phyloP scores from a whole-genome alignment of 2,329 filamentous ascomycete species.

The Madurella fahalii region DNA sequence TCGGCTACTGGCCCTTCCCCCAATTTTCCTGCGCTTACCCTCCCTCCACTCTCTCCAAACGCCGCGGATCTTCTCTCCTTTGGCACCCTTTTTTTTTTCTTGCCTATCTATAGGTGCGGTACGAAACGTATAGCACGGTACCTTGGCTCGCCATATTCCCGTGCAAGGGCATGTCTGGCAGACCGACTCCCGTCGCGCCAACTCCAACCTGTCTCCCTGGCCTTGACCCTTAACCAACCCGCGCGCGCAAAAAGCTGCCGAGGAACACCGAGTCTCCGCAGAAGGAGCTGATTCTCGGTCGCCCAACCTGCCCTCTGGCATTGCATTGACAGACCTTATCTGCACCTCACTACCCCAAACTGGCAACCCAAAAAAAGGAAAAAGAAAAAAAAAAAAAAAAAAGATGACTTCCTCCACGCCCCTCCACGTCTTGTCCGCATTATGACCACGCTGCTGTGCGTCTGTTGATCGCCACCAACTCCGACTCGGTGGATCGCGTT shows the following conservation, averaged over 20 bases:
- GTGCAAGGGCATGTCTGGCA: no score
- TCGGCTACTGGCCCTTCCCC: neutral
- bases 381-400: neutral
- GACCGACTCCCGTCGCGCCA: no score
- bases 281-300: constrained; percentile 6
- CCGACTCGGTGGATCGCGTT: neutral
- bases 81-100: neutral
- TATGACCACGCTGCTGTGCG: constrained; percentile 23
- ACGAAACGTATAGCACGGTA: no score
- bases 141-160: no score
- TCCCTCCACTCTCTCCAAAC: no score
- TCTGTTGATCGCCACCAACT: constrained; percentile 21
- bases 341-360: constrained; percentile 8
- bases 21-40: neutral
- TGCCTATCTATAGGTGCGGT: no score
- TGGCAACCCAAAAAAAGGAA: neutral
- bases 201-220: no score
- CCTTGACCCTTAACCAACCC: no score
- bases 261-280: neutral
- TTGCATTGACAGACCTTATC: neutral
- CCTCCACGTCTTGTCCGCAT: constrained; percentile 14
- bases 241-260: neutral
- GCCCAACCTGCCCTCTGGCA: constrained; percentile 3
- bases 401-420: constrained; percentile 22
- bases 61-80: neutral